phyloP scores from a whole-genome alignment of 352 stramenopile genomes.

The Pythium monospermum region DNA sequence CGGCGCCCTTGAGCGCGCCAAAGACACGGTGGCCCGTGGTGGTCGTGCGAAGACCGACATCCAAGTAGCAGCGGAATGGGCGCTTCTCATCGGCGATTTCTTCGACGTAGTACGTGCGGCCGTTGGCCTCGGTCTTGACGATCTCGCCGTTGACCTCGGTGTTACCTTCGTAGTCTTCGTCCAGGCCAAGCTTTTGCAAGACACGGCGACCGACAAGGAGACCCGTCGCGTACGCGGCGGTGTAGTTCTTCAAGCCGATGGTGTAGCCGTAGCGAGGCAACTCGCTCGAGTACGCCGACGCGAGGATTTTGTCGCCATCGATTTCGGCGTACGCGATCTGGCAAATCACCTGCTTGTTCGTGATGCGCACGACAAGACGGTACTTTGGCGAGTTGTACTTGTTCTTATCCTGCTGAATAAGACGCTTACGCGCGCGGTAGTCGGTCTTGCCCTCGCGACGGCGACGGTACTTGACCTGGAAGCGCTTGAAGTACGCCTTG shows the following conservation, averaged over 20 bases:
- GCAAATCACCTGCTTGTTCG: constrained; percentile 96
- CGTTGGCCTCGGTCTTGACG: constrained; percentile 93
- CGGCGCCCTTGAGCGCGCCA: constrained; percentile 97
- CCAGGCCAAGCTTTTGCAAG: constrained; percentile 97
- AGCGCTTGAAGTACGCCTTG: constrained; percentile 99
- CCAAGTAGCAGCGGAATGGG: constrained; percentile 96
- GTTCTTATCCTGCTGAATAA: constrained; percentile 99
- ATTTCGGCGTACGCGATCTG: constrained; percentile 99
- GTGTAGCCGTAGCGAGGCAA: constrained; percentile 95
- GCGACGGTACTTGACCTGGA: constrained; percentile 98
- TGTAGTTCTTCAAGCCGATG: constrained; percentile 99
- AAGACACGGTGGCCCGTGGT: constrained; percentile 99
- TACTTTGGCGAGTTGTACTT: constrained; percentile 99
- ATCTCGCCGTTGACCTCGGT: constrained; percentile 95
- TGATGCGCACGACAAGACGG: constrained; percentile 94
- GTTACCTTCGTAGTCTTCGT: constrained; percentile 97
- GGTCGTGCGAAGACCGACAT: constrained; percentile 97
- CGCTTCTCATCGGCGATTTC: constrained; percentile 98
- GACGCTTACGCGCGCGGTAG: constrained; percentile 98
- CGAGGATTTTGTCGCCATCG: constrained; percentile 96
- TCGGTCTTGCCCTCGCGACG: constrained; percentile 99
- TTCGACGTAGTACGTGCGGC: constrained; percentile 98
- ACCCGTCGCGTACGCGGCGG: constrained; percentile 97
- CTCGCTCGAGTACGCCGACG: constrained; percentile 93
- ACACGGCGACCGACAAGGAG: constrained; percentile 93